Conservation (phyloP, 2,329 filamentous ascomycete species). For the Calonectria honghensis region DNA sequence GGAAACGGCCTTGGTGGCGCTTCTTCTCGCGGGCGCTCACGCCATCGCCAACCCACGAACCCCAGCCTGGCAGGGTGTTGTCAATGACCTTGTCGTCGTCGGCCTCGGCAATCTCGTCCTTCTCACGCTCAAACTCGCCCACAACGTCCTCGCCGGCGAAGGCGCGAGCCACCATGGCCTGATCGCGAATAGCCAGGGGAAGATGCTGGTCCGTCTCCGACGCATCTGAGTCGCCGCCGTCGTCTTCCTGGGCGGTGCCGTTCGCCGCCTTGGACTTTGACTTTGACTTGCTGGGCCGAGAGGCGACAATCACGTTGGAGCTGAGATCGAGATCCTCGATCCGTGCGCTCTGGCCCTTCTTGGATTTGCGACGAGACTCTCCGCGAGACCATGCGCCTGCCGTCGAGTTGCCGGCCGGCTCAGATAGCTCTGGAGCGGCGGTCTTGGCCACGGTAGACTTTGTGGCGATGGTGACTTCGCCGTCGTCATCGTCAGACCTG, state of each 20-base stretch:
- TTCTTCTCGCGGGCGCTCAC: conserved; percentile 82
- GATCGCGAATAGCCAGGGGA: conserved; percentile 75
- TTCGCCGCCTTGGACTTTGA: conserved; percentile 48
- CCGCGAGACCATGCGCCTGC: conserved; percentile 66
- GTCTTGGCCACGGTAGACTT: conserved; percentile 40
- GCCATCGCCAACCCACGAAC: conserved; percentile 90
- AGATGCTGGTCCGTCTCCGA: conserved; percentile 71
- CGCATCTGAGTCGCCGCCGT: conserved; percentile 57
- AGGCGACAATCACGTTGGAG: conserved; percentile 59
- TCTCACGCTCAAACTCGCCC: conserved; percentile 87
- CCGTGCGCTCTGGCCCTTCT: conserved; percentile 59
- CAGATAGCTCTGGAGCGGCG: conserved; percentile 39
- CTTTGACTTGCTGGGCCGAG: conserved; percentile 56
- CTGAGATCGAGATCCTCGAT: conserved; percentile 65
- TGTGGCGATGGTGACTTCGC: conserved; percentile 56
- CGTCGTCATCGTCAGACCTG: conserved; percentile 53
- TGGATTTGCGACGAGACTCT: conserved; percentile 61
- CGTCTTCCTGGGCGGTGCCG: conserved; percentile 51
- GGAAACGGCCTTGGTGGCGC: conserved; percentile 76
- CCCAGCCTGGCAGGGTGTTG: conserved; percentile 95
- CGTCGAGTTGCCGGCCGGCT: conserved; percentile 52
- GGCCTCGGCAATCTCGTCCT: conserved; percentile 80
- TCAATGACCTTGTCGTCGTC: conserved; percentile 90
- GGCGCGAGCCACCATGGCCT: conserved; percentile 84
- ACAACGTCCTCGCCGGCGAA: conserved; percentile 94